Conservation (phyloP, 305 asterid genomes). For the Fraxinus angustifolia region DNA sequence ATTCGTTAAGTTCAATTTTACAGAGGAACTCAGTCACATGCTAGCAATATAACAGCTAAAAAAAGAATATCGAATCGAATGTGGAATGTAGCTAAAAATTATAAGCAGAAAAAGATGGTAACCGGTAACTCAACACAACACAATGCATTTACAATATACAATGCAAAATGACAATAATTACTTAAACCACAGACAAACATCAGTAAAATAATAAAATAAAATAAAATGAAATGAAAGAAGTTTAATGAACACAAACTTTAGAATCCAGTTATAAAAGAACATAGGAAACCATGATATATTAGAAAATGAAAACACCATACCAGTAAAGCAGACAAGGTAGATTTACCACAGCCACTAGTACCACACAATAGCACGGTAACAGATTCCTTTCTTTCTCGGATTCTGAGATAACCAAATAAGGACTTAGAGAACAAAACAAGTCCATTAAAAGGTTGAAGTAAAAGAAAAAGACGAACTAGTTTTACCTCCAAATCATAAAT, state of each 20-base stretch:
- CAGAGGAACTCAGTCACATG: not conserved
- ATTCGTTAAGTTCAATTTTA: not conserved
- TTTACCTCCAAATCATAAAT: not conserved
- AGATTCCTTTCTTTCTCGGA: constrained; percentile 90
- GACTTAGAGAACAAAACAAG: constrained; percentile 16
- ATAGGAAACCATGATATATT: constrained; percentile 2
- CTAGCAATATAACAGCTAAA: constrained; percentile 4
- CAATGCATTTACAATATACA: not conserved
- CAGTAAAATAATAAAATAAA: not conserved
- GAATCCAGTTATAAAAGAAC: not conserved
- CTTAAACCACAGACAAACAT: not conserved
- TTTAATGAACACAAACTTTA: not conserved
- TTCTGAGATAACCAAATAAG: constrained; percentile 40
- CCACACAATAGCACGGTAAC: constrained; percentile 87
- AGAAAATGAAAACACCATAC: constrained; percentile 36
- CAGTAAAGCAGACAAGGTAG: constrained; percentile 93
- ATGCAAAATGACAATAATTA: not conserved
- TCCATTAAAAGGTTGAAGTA: not conserved
- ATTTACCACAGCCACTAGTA: constrained; percentile 97
- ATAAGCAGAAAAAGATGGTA: not conserved
- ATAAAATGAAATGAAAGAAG: not conserved
- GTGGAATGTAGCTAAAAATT: not conserved
- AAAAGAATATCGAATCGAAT: not conserved
- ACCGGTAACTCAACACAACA: not conserved
- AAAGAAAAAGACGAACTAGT: not conserved